Evolutionary conservation across 2,329 filamentous ascomycete genomes (phyloP), one percentile per base, ranked within the genome.

Genomic region (Rhynchosporium agropyri): DNA sequence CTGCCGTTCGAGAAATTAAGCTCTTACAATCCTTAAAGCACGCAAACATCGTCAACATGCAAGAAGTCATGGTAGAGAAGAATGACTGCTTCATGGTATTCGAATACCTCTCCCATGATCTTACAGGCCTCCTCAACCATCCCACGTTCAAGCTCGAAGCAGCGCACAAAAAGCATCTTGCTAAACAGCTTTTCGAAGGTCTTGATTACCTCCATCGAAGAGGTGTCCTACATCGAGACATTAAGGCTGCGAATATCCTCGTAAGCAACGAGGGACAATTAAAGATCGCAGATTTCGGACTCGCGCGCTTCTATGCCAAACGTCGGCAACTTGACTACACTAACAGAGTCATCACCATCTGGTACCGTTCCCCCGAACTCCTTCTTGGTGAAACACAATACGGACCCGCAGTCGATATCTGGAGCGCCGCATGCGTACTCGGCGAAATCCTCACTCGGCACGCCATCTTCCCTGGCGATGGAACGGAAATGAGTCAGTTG

Each of bases 81-180:
- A 98, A 98, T 70, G 93, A 98, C 77, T 99, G 95, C 76, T 99
- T 96, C 77, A 99, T 99, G 95, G 95, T 99, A 3, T 99, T 99
- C 68, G 95, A 99, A 76, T 99, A 99, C 74, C 83, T 98, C 38
- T 94, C 95, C 1, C 95, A 99, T 75, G 95, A 99, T 75, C 80
- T 99, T 65, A 99, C 95, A 2, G 95, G 95, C 13, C 81, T 99
- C 38, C 85, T 99, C 65, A 98, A 98, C 72, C 95, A 99, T 73
- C 95, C 95, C 0, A 89, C 89, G 0, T 99, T 97, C 77, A 89
- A 88, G 64, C 84, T 99, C 13, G 90, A 95, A 43, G 79, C 87
- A 3, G 86, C 89, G 0, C 93, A 98, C 75, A 96, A 92, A 77
- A 99, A 99, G 77, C 88, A 99, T 74, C 83, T 99, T 40, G 92